Evolutionary conservation across 805 yeast genomes (phyloP).

Genomic region (Saturnispora dispora): DNA sequence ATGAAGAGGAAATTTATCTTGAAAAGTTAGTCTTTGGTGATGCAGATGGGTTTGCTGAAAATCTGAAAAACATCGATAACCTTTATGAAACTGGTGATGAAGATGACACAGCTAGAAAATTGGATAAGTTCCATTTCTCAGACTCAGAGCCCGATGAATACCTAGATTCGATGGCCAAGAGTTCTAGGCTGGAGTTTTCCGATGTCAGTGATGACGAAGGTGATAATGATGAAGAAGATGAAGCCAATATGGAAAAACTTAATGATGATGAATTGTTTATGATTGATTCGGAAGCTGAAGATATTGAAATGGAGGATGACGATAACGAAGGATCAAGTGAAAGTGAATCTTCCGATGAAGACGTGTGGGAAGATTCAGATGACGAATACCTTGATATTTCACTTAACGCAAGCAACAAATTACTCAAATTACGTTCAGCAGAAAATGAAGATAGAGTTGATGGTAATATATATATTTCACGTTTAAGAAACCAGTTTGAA

Average conservation of each 20-base stretch:
- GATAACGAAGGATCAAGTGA: slow-evolving; percentile 18
- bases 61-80: slow-evolving; percentile 52
- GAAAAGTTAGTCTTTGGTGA: slow-evolving; percentile 91
- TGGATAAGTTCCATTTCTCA: slow-evolving; percentile 18
- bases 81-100: slow-evolving; percentile 40
- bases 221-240: slow-evolving; percentile 27
- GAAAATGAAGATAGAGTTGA: slow-evolving; percentile 29
- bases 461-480: slow-evolving; percentile 27
- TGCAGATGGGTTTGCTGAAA: slow-evolving; percentile 57
- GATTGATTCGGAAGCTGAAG: slow-evolving; percentile 38
- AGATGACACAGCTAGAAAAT: slow-evolving; percentile 23
- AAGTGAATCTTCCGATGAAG: slow-evolving; percentile 21
- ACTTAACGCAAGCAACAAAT: slow-evolving; percentile 45
- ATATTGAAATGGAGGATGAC: slow-evolving; percentile 29
- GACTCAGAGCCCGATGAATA: slow-evolving; percentile 27
- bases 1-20: slow-evolving; percentile 69
- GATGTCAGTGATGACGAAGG: slow-evolving; percentile 25
- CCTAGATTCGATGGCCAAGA: slow-evolving; percentile 34
- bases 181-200: slow-evolving; percentile 34
- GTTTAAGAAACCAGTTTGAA: slow-evolving; percentile 53
- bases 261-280: slow-evolving; percentile 46
- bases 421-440: slow-evolving; percentile 61
- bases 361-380: slow-evolving; percentile 85
- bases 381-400: slow-evolving; percentile 69
- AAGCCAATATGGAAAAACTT: slow-evolving; percentile 25